Conservation (phyloP, 495 filamentous ascomycete genomes). For the Lepraria neglecta region DNA sequence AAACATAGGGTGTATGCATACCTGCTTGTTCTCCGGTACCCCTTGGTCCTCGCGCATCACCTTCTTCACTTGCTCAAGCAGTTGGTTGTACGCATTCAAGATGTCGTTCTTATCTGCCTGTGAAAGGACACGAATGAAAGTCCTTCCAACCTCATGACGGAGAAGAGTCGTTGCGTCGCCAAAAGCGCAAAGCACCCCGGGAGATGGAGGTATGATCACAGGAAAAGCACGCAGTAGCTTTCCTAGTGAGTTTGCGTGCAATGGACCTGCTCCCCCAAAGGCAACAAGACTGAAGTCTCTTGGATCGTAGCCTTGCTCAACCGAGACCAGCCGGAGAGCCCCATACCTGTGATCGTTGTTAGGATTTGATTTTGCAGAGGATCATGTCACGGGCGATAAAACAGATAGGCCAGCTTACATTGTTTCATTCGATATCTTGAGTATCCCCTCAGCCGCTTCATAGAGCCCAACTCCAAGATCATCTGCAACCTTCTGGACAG, state of each 20-base stretch:
- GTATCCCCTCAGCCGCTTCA: conserved; percentile 44
- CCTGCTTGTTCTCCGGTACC: conserved; percentile 21
- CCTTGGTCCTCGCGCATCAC: conserved; percentile 24
- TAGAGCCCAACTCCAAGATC: conserved; percentile 40
- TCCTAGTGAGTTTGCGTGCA: conserved; percentile 45
- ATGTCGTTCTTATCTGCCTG: conserved; percentile 30
- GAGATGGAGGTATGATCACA: conserved; percentile 46
- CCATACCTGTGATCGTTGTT: conserved; percentile 33
- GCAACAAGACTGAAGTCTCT: conserved; percentile 48
- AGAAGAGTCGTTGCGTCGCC: conserved; percentile 46
- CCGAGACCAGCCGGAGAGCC: conserved; percentile 44
- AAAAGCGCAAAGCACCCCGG: conserved; percentile 46
- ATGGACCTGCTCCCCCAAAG: conserved; percentile 47
- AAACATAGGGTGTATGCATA: neutral
- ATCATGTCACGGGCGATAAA: too few relatives aligned
- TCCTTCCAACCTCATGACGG: conserved; percentile 40
- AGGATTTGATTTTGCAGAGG: too few relatives aligned
- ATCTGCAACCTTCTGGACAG: conserved; percentile 39
- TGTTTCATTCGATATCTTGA: conserved; percentile 45
- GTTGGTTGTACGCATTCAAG: conserved; percentile 24
- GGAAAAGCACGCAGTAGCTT: conserved; percentile 46
- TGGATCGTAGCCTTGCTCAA: conserved; percentile 48
- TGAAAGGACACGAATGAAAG: conserved; percentile 38
- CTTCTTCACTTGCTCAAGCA: conserved; percentile 11
- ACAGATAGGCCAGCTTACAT: conserved; percentile 26